Evolutionary conservation across 169 alveolate genomes (phyloP).

Genomic region (Amoebophrya sp.): DNA sequence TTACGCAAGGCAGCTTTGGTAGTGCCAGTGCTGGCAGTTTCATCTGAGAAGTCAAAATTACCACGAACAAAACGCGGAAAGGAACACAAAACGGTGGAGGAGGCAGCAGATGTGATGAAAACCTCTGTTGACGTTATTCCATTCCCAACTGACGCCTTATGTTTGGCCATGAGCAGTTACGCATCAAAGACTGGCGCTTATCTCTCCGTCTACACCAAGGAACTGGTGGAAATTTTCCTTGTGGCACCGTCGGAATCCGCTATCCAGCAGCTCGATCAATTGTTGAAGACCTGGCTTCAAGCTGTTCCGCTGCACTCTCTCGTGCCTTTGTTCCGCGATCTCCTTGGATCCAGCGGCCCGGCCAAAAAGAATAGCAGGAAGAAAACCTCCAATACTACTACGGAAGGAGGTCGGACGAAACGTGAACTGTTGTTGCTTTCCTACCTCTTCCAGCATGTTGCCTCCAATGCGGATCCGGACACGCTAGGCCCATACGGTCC

Average conservation of each 20-base stretch:
- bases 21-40: background rate
- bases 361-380: background rate
- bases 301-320: background rate
- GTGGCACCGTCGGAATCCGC: background rate
- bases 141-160: background rate
- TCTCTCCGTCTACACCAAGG: background rate
- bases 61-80: background rate
- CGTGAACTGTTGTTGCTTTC: background rate
- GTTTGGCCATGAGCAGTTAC: background rate
- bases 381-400: too few species aligned
- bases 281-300: background rate
- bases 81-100: background rate
- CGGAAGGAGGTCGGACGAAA: too few species aligned
- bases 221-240: background rate
- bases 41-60: background rate
- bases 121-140: too few species aligned
- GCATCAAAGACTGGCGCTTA: background rate
- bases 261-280: background rate
- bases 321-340: conserved; percentile 7
- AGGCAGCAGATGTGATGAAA: too few species aligned
- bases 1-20: too few species aligned
- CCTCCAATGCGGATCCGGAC: background rate
- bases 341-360: background rate
- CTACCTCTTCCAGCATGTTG: background rate
- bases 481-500: background rate